Evolutionary conservation across 2,329 filamentous ascomycete species (phyloP).

Genomic region (Diaporthe longicolla): DNA sequence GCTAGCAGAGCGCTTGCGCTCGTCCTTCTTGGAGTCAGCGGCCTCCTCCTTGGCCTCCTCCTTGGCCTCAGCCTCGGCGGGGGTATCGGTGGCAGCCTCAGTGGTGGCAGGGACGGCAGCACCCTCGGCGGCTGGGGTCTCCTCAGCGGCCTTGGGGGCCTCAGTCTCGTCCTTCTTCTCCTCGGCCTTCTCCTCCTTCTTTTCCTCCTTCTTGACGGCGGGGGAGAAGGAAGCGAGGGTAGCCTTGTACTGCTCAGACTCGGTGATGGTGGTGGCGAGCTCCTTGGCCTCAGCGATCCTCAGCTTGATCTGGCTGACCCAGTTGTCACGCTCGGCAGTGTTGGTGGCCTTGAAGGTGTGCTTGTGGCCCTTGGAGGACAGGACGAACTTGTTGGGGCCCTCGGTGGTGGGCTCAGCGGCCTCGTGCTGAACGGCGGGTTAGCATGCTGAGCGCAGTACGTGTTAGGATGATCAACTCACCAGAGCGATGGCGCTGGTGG

Average conservation of each 20-base stretch:
- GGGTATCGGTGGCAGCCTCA: conserved; percentile 51
- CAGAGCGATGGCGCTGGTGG: conserved; percentile 86
- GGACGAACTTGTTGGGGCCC: conserved; percentile 84
- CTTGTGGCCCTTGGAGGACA: conserved; percentile 90
- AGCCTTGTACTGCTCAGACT: conserved; percentile 90
- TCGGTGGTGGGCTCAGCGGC: conserved; percentile 81
- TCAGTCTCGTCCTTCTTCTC: conserved; percentile 52
- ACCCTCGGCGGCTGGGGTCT: conserved; percentile 52
- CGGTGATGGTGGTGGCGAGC: conserved; percentile 78
- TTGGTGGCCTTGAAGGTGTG: conserved; percentile 90
- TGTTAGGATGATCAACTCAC: conserved; percentile 65
- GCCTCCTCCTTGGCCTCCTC: conserved; percentile 56
- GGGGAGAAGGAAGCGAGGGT: conserved; percentile 80
- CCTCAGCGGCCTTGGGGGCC: conserved; percentile 50
- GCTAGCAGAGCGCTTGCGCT: conserved; percentile 74
- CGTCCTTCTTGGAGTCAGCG: conserved; percentile 68
- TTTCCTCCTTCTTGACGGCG: conserved; percentile 60
- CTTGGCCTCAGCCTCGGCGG: conserved; percentile 47
- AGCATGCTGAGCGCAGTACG: neutral
- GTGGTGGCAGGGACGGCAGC: conserved; percentile 50
- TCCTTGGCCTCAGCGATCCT: conserved; percentile 90
- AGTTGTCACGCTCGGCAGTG: conserved; percentile 87
- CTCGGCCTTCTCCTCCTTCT: conserved; percentile 53
- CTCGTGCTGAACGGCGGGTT: conserved; percentile 61
- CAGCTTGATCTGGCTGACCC: conserved; percentile 86